Base-by-base conservation (phyloP, 106 monocot species). In the Alisma plantagoaquatica region DNA sequence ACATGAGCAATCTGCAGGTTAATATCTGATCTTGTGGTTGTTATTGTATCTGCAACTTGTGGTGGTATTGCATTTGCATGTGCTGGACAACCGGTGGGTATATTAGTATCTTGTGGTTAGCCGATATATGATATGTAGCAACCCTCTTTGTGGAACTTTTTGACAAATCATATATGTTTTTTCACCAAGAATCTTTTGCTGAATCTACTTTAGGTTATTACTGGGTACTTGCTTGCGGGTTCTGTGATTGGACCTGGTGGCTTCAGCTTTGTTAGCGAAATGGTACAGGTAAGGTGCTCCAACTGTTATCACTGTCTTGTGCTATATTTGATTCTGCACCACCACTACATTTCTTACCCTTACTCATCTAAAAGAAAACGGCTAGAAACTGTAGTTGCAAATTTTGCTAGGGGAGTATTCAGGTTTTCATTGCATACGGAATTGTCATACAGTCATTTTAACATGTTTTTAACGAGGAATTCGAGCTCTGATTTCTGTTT, bases 241-340 rank as follows among this genome's bases (percentile, higher is more conserved):
- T 91, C 91, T n/a, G 57, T 91, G 14, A 81, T 91, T 51, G 91
- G 91, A 46, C 91, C 91, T 46, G 91, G 91, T 29, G 91, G 91
- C 59, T 81, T 91, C 43, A 67, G 73, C 56, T 84, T 91, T 64
- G 77, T 91, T 49, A 91, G 84, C 55, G 91, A 91, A 85, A 77
- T 91, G 91, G 91, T 91, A 71, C 91, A 91, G 81, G 91, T 91
- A 77, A 78, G 91, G 70, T n/a, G n/a, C n/a, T n/a, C n/a, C n/a
- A n/a, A n/a, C n/a, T n/a, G n/a, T n/a, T n/a, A n/a, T n/a, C n/a
- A n/a, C n/a, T n/a, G 14, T 38, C 35, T 38, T 38, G 35, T 38
- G 9, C 6, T 38, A 14, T 14, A 38, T 38, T 38, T 38, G 35
- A 14, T 14, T 38, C 9, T 38, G 35, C 6, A 8, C 9, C 35